Evolutionary conservation across 805 yeast species (phyloP), one percentile per base, ranked within the genome.

Genomic region (Ogataea dorogensis): DNA sequence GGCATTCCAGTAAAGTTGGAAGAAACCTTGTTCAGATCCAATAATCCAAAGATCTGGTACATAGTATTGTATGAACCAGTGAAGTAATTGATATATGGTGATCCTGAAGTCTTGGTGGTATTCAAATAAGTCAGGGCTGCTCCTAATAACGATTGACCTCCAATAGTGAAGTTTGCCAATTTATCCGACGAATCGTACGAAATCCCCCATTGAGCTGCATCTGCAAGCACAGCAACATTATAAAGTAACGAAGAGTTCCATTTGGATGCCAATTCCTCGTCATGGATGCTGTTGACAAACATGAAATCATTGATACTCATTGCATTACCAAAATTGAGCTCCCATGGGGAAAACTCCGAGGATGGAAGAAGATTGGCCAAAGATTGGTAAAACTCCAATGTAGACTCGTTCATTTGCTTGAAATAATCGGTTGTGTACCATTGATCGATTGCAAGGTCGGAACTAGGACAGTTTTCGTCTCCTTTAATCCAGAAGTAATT

Each of bases 61-160:
- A 71, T 67, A 34, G 60, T 61, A 51, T 66, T 65, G 57, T 49
- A 71, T 5, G 76, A 64, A 25, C 75, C 75, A 10, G 71, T 68
- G 46, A 63, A 56, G 49, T 65, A 66, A 51, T 63, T 59, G 41
- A 71, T 38, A 44, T 55, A 60, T 30, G 72, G 74, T 4, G 63
- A 40, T 11, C 64, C 63, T 8, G 31, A 55, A 11, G 17, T 43
- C 44, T 52, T 58, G 12, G 73, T 67, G 15, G 56, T 48, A 50
- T 64, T 64, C 40, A 71, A 53, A 41, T 60, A 61, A 16, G 43
- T 36, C 20, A 50, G 38, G 21, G 64, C 58, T 18, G 61, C 62
- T 27, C 66, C 69, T 21, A 67, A 41, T 25, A 71, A 27, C 11
- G 72, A 49, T 41, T 57, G 57, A 21, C 71, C 77, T 30, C 73